Percentiles rank a stretch among this genome's conserved stretches.
These are phyloP conservation scores for Penicillium crystallinum DNA, from an alignment of 495 filamentous ascomycete genomes.

Conservation along the genomic window DNA sequence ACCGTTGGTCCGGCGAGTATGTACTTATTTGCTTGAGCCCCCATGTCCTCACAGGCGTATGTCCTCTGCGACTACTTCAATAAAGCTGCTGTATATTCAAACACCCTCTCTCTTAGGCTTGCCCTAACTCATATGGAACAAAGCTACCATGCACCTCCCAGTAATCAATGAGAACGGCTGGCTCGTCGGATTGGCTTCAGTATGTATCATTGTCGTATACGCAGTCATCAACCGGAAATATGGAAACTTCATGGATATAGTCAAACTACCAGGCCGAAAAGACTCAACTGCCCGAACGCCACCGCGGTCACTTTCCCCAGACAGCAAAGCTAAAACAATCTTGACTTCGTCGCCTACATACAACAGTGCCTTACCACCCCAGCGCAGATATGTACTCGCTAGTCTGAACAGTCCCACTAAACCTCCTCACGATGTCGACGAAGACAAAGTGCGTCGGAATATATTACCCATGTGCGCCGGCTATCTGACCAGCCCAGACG, in stretches of 20 bases:
- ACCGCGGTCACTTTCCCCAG: constrained; percentile 53
- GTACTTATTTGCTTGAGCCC: constrained; percentile 6
- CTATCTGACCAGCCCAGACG: constrained; percentile 33
- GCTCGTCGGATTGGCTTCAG: constrained; percentile 18
- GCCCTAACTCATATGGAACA: constrained; percentile 10
- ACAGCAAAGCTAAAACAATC: constrained; percentile 33
- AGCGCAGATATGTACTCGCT: constrained; percentile 47
- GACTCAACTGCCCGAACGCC: constrained; percentile 47
- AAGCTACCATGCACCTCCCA: constrained; percentile 10
- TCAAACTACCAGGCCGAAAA: constrained; percentile 28
- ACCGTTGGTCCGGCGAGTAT: neutral
- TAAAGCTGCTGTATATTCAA: neutral
- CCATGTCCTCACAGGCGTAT: neutral
- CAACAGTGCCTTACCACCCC: constrained; percentile 51
- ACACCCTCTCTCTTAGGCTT: neutral
- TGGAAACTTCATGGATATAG: constrained; percentile 11
- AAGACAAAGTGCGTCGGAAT: constrained; percentile 28
- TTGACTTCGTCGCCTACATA: constrained; percentile 31
- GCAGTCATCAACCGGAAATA: constrained; percentile 6
- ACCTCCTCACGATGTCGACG: constrained; percentile 22
- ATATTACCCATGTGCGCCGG: constrained; percentile 42
- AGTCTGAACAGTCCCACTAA: constrained; percentile 17
- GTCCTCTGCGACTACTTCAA: neutral
- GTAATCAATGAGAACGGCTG: constrained; percentile 17
- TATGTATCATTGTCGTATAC: constrained; percentile 23